Percentiles rank a stretch among this genome's conserved stretches.
phyloP scores from a whole-genome alignment of 1,139 yeast genomes.

The Geotrichum bryndzae region DNA sequence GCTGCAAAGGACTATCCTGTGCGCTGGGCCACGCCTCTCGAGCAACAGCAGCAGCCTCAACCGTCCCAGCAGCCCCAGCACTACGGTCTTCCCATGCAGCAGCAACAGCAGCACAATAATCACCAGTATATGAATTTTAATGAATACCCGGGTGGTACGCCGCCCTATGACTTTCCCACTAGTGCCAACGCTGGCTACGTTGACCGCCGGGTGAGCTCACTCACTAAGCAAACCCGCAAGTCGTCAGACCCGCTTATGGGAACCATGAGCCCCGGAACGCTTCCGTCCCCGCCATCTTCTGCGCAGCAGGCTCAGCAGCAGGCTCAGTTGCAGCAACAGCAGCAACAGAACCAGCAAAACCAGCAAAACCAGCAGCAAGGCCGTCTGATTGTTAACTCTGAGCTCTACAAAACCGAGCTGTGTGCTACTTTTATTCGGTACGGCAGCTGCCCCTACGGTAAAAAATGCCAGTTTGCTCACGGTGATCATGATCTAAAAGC shows the following conservation, averaged over 20 bases:
- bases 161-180: neutral
- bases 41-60: conserved; percentile 8
- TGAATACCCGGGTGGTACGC: neutral
- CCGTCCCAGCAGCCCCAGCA: conserved; percentile 2
- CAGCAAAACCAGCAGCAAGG: neutral
- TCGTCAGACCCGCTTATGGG: conserved; percentile 1
- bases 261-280: neutral
- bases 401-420: conserved; percentile 81
- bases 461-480: conserved; percentile 92
- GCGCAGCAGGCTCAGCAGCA: conserved; percentile 13
- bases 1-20: conserved; percentile 11
- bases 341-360: neutral
- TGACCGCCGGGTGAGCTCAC: neutral
- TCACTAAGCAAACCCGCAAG: conserved; percentile 11
- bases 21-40: conserved; percentile 11
- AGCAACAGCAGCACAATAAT: conserved; percentile 3
- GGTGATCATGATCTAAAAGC: conserved; percentile 70
- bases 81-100: conserved; percentile 1
- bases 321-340: conserved; percentile 4
- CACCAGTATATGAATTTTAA: conserved; percentile 1
- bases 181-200: neutral
- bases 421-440: conserved; percentile 72
- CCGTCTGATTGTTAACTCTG: conserved; percentile 51
- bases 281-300: conserved; percentile 11
- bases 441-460: conserved; percentile 72